Evolutionary conservation across 768 basidiomycete genomes (phyloP), one percentile per base, ranked within the genome.

Genomic region (Hemileccinum impolitum): DNA sequence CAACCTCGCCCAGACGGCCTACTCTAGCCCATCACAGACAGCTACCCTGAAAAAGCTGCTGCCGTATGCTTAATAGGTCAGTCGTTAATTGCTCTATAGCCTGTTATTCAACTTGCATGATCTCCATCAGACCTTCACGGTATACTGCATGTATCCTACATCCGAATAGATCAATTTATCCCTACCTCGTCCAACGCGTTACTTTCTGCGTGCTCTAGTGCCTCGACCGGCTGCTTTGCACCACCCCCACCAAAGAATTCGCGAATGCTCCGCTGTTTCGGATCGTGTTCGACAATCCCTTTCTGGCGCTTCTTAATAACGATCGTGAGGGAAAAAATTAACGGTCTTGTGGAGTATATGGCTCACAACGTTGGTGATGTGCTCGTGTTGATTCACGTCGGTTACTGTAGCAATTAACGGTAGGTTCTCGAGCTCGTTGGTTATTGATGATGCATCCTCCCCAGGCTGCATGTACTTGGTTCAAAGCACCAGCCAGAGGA

Each of bases 271-370:
- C 78, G 74, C 63, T 94, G 90, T 50, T 79, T 80, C 26, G 82
- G 80, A 60, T 94, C 90, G 60, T 85, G 77, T 1, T 84, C 84
- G 39, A 90, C 84, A 1, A 91, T 89, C 3, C 87, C 88, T 51
- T 75, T 79, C 64, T 93, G 90, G 4, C 90, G 80, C 40, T 70
- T 75, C 78, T 79, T 52, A 43, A 38, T 44, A 63, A 62, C 69
- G 71, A 48, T 25, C 42, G 38, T 60, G 35, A 49, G 30, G 12
- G 11, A 48, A 32, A 43, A 17, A 21, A 34, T 38, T 30, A 17
- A 15, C 23, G 35, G 9, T 7, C 36, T 28, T 14, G 12, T 34
- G 26, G 42, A 41, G 26, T 19, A 23, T 15, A 17, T 10, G 17
- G 72, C 83, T 62, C 49, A 88, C 88, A 21, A 90, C 66, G 14